Evolutionary conservation across 352 stramenopile genomes (phyloP).

Genomic region (Pythium apleroticum): DNA sequence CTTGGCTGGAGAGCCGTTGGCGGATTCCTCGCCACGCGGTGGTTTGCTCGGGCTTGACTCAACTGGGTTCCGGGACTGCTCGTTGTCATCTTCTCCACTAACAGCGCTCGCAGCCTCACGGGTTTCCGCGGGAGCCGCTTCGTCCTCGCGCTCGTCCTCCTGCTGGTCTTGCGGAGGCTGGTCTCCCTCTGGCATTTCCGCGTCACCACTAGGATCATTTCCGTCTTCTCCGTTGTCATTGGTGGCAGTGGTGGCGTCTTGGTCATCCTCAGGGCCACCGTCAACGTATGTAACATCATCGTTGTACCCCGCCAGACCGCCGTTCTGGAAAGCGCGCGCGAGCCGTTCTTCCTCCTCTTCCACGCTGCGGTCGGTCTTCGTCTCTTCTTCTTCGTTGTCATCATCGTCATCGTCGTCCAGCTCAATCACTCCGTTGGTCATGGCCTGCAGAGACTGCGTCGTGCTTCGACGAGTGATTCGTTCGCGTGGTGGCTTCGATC

Average conservation of each 20-base stretch:
- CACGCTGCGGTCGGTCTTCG: conserved; percentile 25
- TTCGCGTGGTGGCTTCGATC: conserved; percentile 6
- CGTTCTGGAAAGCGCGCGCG: neutral
- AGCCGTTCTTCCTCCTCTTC: conserved; percentile 18
- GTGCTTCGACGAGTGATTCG: conserved; percentile 25
- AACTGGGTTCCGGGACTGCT: neutral
- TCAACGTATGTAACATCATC: neutral
- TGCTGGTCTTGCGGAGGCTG: neutral
- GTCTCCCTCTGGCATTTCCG: neutral
- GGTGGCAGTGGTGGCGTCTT: neutral
- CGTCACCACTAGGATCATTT: neutral
- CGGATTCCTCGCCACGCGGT: neutral
- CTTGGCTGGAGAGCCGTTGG: neutral
- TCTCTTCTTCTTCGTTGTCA: conserved; percentile 20
- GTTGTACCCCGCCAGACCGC: neutral
- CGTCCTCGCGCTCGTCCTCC: neutral
- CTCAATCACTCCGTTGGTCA: conserved; percentile 56
- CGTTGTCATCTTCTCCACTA: neutral
- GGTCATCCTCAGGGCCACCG: neutral
- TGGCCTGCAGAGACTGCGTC: conserved; percentile 24
- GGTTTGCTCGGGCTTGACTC: neutral
- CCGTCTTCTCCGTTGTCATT: neutral
- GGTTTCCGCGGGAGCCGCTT: conserved; percentile 6
- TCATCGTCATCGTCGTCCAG: conserved; percentile 89
- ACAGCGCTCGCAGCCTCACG: neutral